phyloP scores from a whole-genome alignment of 768 basidiomycete genomes.

The Boletus rubropictus region DNA sequence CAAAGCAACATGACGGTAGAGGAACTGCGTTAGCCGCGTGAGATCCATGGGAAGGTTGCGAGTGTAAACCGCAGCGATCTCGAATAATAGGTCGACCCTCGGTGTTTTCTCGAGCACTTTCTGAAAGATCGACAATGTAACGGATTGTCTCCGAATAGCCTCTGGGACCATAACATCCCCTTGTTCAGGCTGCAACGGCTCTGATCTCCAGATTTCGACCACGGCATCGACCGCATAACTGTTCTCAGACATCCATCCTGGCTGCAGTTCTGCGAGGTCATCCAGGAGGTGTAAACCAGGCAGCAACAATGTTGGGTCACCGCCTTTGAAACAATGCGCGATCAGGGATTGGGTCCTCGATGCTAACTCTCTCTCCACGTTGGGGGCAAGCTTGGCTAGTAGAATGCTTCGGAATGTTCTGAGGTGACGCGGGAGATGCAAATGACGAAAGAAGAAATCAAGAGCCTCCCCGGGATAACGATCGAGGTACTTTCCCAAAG shows the following conservation, averaged over 20 bases:
- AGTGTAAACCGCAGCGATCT: slow-evolving; percentile 75
- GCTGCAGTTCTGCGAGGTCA: slow-evolving; percentile 64
- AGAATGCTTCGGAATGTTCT: slow-evolving; percentile 82
- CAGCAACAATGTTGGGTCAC: slow-evolving; percentile 46
- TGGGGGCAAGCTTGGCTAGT: slow-evolving; percentile 71
- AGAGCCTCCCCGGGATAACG: slow-evolving; percentile 83
- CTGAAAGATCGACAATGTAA: slow-evolving; percentile 75
- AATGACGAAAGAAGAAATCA: slow-evolving; percentile 74
- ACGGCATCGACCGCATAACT: slow-evolving; percentile 63
- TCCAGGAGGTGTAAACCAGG: slow-evolving; percentile 72
- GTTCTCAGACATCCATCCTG: slow-evolving; percentile 69
- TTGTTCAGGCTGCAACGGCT: slow-evolving; percentile 42
- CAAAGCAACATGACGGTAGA: slow-evolving; percentile 80
- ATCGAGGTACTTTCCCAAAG: slow-evolving; percentile 85
- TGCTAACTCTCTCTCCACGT: slow-evolving; percentile 61
- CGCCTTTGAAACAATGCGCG: slow-evolving; percentile 43
- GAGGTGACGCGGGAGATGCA: slow-evolving; percentile 74
- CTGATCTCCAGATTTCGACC: slow-evolving; percentile 63
- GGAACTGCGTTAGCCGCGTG: slow-evolving; percentile 71
- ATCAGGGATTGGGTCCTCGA: slow-evolving; percentile 54
- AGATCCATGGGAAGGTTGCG: slow-evolving; percentile 79
- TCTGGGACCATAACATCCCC: slow-evolving; percentile 43
- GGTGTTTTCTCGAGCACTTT: slow-evolving; percentile 62
- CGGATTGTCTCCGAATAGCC: slow-evolving; percentile 50
- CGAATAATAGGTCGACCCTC: slow-evolving; percentile 85